Evolutionary conservation across 164 flowering plant genomes (phyloP).

Genomic region (Vitis vinifera): DNA sequence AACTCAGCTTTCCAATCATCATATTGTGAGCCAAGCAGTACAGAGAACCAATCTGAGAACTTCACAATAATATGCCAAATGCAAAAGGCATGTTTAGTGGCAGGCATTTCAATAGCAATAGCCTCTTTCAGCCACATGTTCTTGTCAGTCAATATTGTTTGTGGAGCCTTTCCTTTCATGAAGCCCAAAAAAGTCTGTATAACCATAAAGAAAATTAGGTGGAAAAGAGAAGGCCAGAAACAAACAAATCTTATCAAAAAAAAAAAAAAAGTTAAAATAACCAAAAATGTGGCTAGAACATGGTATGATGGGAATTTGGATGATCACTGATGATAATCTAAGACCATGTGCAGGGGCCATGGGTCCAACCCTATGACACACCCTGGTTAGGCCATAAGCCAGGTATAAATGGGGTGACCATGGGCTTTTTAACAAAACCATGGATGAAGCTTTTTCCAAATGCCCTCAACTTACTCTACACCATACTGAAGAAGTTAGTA

Average conservation of each 20-base stretch:
- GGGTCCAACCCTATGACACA: too few relatives aligned
- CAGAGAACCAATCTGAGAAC: slow-evolving; percentile 79
- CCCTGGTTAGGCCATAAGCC: too few relatives aligned
- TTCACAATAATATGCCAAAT: slow-evolving; percentile 72
- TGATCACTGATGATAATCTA: too few relatives aligned
- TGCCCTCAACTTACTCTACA: too few relatives aligned
- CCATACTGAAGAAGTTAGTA: too few relatives aligned
- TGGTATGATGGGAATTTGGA: too few relatives aligned
- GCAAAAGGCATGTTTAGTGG: slow-evolving; percentile 77
- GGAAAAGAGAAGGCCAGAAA: too few relatives aligned
- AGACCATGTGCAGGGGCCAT: too few relatives aligned
- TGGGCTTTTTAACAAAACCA: not conserved
- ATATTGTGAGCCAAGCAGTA: slow-evolving; percentile 60
- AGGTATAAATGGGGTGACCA: not conserved
- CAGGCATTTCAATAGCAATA: slow-evolving; percentile 61
- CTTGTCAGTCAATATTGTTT: slow-evolving; percentile 74
- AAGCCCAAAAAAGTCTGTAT: slow-evolving; percentile 65
- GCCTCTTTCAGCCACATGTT: slow-evolving; percentile 86
- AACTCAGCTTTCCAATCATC: slow-evolving; percentile 79
- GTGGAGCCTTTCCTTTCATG: slow-evolving; percentile 78
- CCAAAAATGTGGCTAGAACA: too few relatives aligned
- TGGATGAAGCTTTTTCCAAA: too few relatives aligned
- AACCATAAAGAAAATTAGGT: not conserved
- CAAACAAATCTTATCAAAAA: too few relatives aligned
- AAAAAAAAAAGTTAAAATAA: too few relatives aligned